Base-by-base conservation (phyloP, 805 yeast genomes). In the Yarrowia keelungensis region DNA sequence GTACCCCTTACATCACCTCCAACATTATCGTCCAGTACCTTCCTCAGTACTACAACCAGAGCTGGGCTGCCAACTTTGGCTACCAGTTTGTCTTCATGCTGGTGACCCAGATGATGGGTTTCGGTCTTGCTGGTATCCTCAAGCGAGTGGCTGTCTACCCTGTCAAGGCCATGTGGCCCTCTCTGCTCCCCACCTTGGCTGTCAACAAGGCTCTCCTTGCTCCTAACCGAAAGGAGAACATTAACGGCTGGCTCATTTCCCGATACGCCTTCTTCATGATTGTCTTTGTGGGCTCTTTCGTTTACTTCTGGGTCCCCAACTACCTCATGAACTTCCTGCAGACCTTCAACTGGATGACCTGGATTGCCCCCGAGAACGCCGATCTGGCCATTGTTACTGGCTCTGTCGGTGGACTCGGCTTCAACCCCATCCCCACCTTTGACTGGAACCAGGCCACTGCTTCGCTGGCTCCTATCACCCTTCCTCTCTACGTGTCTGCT, bases 241-340 rank as follows among this genome's bases (percentile, higher is more conserved):
- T 85, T 35, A 81, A 85, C 72, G 90, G 90, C 3, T 87, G 91
- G 91, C 82, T 75, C 45, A 80, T 87, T 50, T 78, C 85, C 5
- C 80, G 88, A 67, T 82, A 81, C 72, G 77, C 75, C 62, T 83
- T 86, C 71, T 87, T 88, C 76, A 70, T 80, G 43, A 66, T 79
- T 43, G 80, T 80, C 2, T 80, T 85, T 67, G 61, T 73, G 15
- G 76, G 77, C 16, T 75, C 82, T 36, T 87, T 87, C 72, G 70
- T 82, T 3, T 88, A 87, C 83, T 86, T 85, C 74, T 88, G 89
- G 87, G 77, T 89, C 71, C 91, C 92, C 3, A 89, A 87, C 68
- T 88, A 81, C 73, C 79, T 89, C 32, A 56, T 56, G 62, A 56
- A 41, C 62, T 56, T 56, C 62, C 80, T 89, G 69, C 81, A 87